Evolutionary conservation across 371 early-diverging fungal genomes (phyloP), one percentile per base, ranked within the genome.

Genomic region (Syncephalastrum racemosum): DNA sequence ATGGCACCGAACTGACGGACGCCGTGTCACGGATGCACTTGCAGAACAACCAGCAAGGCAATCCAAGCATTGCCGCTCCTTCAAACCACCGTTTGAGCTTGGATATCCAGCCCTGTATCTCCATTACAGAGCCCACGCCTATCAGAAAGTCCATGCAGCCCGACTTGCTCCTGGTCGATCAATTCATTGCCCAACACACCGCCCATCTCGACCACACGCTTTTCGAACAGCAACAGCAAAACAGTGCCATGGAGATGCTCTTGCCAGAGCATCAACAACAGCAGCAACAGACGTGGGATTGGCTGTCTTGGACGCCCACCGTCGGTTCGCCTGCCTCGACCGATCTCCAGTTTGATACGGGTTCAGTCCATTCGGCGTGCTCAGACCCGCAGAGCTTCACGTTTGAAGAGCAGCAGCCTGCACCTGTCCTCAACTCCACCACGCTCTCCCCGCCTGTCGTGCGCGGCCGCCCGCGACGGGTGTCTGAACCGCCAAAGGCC

Each of bases 51-150:
- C 27, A 27, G 27, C 27, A 27, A 27, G 27, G 27, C 27, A 7
- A 27, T 27, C 27, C 27, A 27, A 27, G 27, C 27, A 27, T 27
- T 4, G 27, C 27, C 6, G 27, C 27, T 27, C 27, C 27, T 7
- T 27, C 27, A 27, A 27, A 27, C 27, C 61, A 50, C 19, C 61
- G 50, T 15, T 46, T 64, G 24, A 64, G 59, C 40, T 15, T 64
- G 41, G 64, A 64, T 18, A 64, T 64, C 39, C 65, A 64, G 22
- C 65, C 65, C 18, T 64, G 56, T 41, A 64, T 64, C 45, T 64
- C 65, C 1, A 60, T 64, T 14, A 64, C 65, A 5, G 65, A 64
- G 39, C 65, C 65, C 3, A 64, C 65, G 14, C 65, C 65, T 14
- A 49, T 64, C 41, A 53, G 51, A 43, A 47, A 41, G 27, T 18